A percentile compares a stretch with the other conserved stretches of the same genome.
Evolutionary conservation across 306 rosid genomes (phyloP).

Genomic region (Acacia crassicarpa): DNA sequence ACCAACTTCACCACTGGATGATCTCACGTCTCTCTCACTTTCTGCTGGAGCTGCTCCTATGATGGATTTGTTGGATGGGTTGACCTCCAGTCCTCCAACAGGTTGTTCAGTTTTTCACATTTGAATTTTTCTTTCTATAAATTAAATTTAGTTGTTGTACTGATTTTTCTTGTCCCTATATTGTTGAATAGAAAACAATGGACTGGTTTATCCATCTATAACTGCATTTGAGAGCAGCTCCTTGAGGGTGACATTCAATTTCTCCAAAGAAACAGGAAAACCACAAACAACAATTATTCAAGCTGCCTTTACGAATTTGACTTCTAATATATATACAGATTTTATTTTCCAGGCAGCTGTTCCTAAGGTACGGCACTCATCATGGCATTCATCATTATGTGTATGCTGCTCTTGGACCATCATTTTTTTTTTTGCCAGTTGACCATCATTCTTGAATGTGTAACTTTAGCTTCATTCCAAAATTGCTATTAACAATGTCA

Average conservation of each 20-base stretch:
- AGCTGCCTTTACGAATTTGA: slow-evolving; percentile 78
- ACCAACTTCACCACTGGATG: slow-evolving; percentile 63
- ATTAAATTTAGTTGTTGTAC: slow-evolving; percentile 22
- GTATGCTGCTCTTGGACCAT: slow-evolving; percentile 13
- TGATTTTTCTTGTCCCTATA: slow-evolving; percentile 28
- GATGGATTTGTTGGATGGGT: slow-evolving; percentile 80
- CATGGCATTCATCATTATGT: slow-evolving; percentile 22
- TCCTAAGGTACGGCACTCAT: slow-evolving; percentile 73
- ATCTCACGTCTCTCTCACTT: slow-evolving; percentile 62
- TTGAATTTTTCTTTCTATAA: background rate
- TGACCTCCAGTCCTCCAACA: slow-evolving; percentile 51
- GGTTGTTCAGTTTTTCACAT: slow-evolving; percentile 41
- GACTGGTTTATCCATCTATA: slow-evolving; percentile 75
- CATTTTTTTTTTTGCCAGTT: background rate
- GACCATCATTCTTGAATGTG: slow-evolving; percentile 5
- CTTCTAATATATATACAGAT: slow-evolving; percentile 61
- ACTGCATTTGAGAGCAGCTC: slow-evolving; percentile 88
- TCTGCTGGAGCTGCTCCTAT: slow-evolving; percentile 59
- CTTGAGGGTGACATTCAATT: slow-evolving; percentile 72
- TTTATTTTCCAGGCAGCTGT: slow-evolving; percentile 98
- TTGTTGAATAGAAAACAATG: slow-evolving; percentile 62
- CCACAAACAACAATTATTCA: slow-evolving; percentile 76
- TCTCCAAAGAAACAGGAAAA: slow-evolving; percentile 79
- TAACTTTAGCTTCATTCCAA: background rate
- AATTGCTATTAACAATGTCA: slow-evolving; percentile 14